phyloP scores from a whole-genome alignment of 1,284 basidiomycete genomes.

The Fomes fomentarius region DNA sequence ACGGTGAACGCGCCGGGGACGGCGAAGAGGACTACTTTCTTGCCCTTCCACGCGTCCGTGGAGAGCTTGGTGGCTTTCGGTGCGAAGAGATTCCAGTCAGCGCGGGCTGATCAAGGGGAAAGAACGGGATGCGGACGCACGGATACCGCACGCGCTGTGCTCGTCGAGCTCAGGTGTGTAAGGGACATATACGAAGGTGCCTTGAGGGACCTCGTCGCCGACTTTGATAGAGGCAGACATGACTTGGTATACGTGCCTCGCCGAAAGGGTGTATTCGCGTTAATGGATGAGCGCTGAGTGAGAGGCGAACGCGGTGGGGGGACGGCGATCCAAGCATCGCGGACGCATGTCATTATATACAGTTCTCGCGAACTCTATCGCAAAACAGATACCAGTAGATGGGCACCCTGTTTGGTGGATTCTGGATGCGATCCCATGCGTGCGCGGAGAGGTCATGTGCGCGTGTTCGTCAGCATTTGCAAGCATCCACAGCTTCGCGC shows the following conservation, averaged over 20 bases:
- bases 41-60: constrained; percentile 78
- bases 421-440: background rate
- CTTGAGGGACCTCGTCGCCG: constrained; percentile 68
- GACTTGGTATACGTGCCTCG: background rate
- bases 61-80: constrained; percentile 50
- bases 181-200: constrained; percentile 65
- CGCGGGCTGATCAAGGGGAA: constrained; percentile 2
- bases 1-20: constrained; percentile 84
- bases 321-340: background rate
- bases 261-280: background rate
- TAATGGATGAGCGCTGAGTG: background rate
- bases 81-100: background rate
- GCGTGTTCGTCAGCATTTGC: constrained; percentile 1
- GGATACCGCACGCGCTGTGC: constrained; percentile 62
- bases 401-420: background rate
- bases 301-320: background rate
- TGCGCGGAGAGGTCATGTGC: constrained; percentile 1
- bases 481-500: background rate
- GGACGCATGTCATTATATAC: background rate
- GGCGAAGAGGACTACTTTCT: constrained; percentile 81
- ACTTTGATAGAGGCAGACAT: constrained; percentile 45
- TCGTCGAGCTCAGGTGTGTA: constrained; percentile 70
- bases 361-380: background rate
- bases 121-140: constrained; percentile 45
- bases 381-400: background rate